Base-by-base conservation (phyloP, 2,329 filamentous ascomycete species). In the Trichophyton schoenleinii region DNA sequence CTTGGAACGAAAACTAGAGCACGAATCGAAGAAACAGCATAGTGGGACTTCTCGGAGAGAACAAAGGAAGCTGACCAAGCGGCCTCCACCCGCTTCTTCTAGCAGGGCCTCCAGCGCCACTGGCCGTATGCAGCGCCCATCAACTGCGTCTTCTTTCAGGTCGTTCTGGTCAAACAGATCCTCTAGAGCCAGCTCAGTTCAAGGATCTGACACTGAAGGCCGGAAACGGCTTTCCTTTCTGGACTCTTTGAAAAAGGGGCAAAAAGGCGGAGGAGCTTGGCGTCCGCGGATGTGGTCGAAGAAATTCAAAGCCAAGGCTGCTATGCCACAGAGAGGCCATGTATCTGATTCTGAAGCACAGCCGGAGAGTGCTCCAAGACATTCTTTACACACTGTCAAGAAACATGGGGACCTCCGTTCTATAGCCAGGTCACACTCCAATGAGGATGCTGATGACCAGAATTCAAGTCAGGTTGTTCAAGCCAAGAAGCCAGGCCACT, bases 71-170 rank as follows among this genome's bases (percentile, higher is more conserved):
- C 55, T 66, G 42, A 65, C 61, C 22, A 66, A 66, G 60, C 62
- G 61, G 46, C 52, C 59, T 59, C 63, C 63, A 1, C 34, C 52
- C 31, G 60, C 42, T 8, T 41, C 41, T 22, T 65, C 65, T 15
- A 66, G 65, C 49, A 59, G 64, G 59, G 59, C 65, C 3, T 66
- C 65, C 9, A 65, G 64, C 36, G 46, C 61, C 15, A 62, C 60
- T 57, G 62, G 62, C 22, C 42, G 31, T 46, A 60, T 62, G 49
- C 63, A 55, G 34, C 63, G 60, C 22, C 59, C 57, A 18, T 66
- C 65, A 3, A 62, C 62, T 9, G 57, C 61, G 11, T 62, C 62
- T 31, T 64, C 63, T n/a, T 48, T 64, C 18, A 58, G 38, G n/a
- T 65, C 61, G 11, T 61, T 65, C 36, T 63, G 63, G 63, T 64